phyloP scores from a whole-genome alignment of 768 basidiomycete genomes.

The Strobilomyces echinocephalus region DNA sequence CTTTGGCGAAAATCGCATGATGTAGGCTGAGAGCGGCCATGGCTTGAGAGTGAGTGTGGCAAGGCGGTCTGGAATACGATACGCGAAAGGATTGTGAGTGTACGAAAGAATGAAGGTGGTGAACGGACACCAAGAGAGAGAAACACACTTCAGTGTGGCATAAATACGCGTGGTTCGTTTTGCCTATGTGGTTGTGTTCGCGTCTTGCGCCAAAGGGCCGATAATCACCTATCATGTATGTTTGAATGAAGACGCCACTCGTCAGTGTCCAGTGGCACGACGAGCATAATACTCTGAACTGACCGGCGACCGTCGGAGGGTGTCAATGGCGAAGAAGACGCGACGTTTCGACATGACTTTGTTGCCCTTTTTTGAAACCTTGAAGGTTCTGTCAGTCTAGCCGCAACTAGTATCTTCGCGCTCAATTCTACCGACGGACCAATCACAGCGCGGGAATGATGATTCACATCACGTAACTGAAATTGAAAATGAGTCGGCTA shows the following conservation, averaged over 20 bases:
- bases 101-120: background rate
- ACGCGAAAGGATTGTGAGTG: constrained; percentile 16
- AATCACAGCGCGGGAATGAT: constrained; percentile 15
- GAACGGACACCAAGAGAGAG: constrained; percentile 7
- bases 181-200: background rate
- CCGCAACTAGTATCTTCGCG: background rate
- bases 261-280: constrained; percentile 1
- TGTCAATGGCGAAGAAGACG: background rate
- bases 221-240: constrained; percentile 3
- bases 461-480: constrained; percentile 23
- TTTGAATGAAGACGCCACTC: background rate
- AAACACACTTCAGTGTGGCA: constrained; percentile 12
- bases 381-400: too few relatives aligned
- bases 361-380: constrained; percentile 14
- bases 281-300: background rate
- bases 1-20: constrained; percentile 45
- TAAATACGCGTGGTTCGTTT: constrained; percentile 12
- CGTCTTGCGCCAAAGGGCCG: constrained; percentile 6
- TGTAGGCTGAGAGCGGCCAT: constrained; percentile 64
- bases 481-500: constrained; percentile 25
- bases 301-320: constrained; percentile 6
- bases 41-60: constrained; percentile 13
- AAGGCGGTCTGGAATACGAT: constrained; percentile 5
- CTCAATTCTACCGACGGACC: constrained; percentile 9
- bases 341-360: constrained; percentile 6